Conservation (phyloP, 2,329 filamentous ascomycete genomes). For the Talaromyces sp. region DNA sequence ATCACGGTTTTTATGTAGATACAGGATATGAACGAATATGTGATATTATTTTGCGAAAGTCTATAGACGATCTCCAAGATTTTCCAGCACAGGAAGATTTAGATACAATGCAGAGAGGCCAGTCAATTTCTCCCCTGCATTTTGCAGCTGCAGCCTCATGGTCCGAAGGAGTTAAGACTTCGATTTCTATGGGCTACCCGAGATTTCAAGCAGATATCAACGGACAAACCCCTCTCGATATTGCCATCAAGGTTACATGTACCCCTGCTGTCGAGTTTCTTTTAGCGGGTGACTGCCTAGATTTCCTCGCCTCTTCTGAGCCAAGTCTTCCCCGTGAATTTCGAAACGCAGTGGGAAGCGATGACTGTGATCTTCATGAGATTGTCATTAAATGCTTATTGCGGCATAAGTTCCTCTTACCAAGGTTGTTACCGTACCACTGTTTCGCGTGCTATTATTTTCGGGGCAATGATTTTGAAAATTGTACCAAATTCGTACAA, state of each 20-base stretch:
- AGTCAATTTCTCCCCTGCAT: background rate
- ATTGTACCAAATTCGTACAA: background rate
- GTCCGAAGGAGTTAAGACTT: background rate
- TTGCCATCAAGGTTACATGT: background rate
- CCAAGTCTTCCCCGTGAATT: background rate
- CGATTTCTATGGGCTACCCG: background rate
- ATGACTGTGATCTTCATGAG: background rate
- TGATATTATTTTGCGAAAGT: background rate
- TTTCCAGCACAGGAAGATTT: background rate
- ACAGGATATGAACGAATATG: background rate
- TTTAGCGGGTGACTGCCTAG: background rate
- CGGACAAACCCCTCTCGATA: background rate
- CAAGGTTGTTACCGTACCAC: background rate
- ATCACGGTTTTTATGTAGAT: background rate
- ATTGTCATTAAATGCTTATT: background rate
- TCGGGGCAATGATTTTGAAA: background rate
- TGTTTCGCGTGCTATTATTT: background rate
- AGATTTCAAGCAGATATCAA: background rate
- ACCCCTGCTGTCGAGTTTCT: background rate
- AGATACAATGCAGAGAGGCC: background rate
- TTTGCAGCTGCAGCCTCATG: background rate
- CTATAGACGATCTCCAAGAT: background rate
- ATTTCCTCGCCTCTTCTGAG: background rate
- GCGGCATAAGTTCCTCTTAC: background rate
- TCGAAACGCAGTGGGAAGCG: background rate